Evolutionary conservation across 2,329 filamentous ascomycete species (phyloP).

Genomic region (Parastagonospora avenae): DNA sequence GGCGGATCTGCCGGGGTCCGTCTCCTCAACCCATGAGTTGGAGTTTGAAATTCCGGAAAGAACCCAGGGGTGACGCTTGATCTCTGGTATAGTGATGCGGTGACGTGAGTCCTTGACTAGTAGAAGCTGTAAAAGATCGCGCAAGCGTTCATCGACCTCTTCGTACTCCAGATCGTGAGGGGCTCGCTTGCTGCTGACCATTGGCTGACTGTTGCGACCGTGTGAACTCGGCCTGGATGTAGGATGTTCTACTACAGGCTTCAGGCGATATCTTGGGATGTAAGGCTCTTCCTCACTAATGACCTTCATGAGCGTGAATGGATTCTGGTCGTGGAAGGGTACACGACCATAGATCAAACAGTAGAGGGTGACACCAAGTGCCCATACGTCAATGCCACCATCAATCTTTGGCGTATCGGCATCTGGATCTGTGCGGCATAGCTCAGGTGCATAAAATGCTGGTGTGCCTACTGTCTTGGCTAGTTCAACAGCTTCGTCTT

Average conservation of each 20-base stretch:
- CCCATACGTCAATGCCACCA: conserved; percentile 96
- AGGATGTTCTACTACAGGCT: conserved; percentile 63
- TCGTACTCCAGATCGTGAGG: conserved; percentile 85
- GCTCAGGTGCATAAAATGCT: conserved; percentile 94
- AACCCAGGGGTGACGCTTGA: conserved; percentile 94
- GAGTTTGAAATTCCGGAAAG: conserved; percentile 76
- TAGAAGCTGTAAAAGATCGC: conserved; percentile 78
- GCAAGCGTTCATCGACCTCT: conserved; percentile 77
- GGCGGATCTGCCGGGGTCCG: conserved; percentile 78
- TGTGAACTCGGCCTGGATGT: conserved; percentile 54
- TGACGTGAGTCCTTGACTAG: conserved; percentile 87
- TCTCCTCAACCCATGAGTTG: conserved; percentile 87
- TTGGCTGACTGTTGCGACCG: conserved; percentile 55
- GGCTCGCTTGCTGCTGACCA: conserved; percentile 71
- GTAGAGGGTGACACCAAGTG: conserved; percentile 92
- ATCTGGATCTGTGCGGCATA: conserved; percentile 84
- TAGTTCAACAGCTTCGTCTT: conserved; percentile 93
- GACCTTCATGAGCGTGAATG: conserved; percentile 87
- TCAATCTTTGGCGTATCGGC: conserved; percentile 75
- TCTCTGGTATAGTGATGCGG: conserved; percentile 86
- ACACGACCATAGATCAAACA: conserved; percentile 93
- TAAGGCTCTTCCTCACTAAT: conserved; percentile 94
- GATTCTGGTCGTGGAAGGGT: conserved; percentile 89
- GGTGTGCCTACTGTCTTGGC: conserved; percentile 98
- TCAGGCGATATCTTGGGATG: conserved; percentile 81